Conservation (phyloP, 2,329 filamentous ascomycete genomes). For the Neonectria neomacrospora region DNA sequence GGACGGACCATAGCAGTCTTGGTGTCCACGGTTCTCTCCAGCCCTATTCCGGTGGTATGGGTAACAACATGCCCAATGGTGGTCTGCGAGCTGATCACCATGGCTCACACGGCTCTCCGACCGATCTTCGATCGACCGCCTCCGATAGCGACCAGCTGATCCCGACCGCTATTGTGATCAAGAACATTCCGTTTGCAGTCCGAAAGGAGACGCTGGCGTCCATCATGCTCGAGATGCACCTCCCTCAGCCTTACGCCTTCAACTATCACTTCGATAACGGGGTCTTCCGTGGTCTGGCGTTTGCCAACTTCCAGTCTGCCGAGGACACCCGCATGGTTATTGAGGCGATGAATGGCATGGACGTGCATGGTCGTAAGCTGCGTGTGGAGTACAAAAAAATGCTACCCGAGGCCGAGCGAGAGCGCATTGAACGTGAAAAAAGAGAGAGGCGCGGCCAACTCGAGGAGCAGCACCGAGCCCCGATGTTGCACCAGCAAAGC, state of each 20-base stretch:
- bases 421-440: constrained; percentile 97
- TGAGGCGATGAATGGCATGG: constrained; percentile 92
- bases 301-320: constrained; percentile 97
- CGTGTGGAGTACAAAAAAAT: constrained; percentile 99
- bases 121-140: constrained; percentile 54
- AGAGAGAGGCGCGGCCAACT: constrained; percentile 94
- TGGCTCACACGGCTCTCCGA: constrained; percentile 54
- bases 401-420: constrained; percentile 92
- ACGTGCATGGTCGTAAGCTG: constrained; percentile 92
- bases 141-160: constrained; percentile 86
- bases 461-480: constrained; percentile 91
- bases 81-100: constrained; percentile 57
- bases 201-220: constrained; percentile 95
- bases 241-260: constrained; percentile 97
- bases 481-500: constrained; percentile 82
- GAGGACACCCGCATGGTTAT: constrained; percentile 95
- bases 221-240: constrained; percentile 92
- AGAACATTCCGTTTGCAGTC: constrained; percentile 98
- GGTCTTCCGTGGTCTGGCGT: constrained; percentile 93
- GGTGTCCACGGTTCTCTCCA: constrained; percentile 55
- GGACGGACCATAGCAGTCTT: constrained; percentile 61
- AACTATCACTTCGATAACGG: constrained; percentile 99
- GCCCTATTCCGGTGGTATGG: constrained; percentile 50
- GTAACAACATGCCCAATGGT: constrained; percentile 53
- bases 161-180: constrained; percentile 97